Percentiles rank a stretch among this genome's conserved stretches.
phyloP scores from a whole-genome alignment of 1,284 basidiomycete species.

The Microbotryomycetes sp. region DNA sequence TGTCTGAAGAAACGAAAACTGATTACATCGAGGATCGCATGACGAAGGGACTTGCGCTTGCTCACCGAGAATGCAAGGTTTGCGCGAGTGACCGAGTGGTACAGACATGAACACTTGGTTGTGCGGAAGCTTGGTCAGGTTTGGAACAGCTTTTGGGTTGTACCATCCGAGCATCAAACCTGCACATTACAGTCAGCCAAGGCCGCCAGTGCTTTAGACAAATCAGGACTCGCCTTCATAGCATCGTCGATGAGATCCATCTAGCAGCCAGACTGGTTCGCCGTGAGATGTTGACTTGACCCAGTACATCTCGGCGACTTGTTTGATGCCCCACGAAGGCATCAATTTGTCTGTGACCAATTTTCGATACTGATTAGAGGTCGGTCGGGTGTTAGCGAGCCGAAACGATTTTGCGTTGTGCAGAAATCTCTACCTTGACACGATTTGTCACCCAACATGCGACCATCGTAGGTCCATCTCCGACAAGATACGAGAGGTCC shows the following conservation, averaged over 20 bases:
- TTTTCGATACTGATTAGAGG: slow-evolving; percentile 19
- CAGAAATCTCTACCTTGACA: slow-evolving; percentile 23
- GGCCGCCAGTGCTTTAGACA: background rate
- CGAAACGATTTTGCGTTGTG: background rate
- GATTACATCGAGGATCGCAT: background rate
- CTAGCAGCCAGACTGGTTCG: slow-evolving; percentile 30
- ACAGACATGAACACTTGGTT: slow-evolving; percentile 25
- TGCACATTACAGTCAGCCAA: background rate
- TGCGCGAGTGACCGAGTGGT: slow-evolving; percentile 33
- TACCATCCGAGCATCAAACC: slow-evolving; percentile 32
- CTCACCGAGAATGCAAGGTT: slow-evolving; percentile 30
- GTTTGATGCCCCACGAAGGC: slow-evolving; percentile 27
- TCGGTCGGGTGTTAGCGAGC: no score
- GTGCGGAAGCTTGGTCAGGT: slow-evolving; percentile 3
- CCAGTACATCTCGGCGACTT: slow-evolving; percentile 34
- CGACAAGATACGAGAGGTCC: slow-evolving; percentile 21
- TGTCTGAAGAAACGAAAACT: slow-evolving; percentile 1
- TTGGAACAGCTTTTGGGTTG: background rate
- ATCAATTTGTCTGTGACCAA: slow-evolving; percentile 34
- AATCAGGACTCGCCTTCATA: slow-evolving; percentile 31
- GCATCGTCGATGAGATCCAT: slow-evolving; percentile 24
- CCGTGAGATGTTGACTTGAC: slow-evolving; percentile 34
- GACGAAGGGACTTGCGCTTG: no score
- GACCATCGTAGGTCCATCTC: slow-evolving; percentile 19
- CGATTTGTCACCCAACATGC: slow-evolving; percentile 36